Conservation (phyloP, 163 green algal genomes). For the Chloromonas sp. region DNA sequence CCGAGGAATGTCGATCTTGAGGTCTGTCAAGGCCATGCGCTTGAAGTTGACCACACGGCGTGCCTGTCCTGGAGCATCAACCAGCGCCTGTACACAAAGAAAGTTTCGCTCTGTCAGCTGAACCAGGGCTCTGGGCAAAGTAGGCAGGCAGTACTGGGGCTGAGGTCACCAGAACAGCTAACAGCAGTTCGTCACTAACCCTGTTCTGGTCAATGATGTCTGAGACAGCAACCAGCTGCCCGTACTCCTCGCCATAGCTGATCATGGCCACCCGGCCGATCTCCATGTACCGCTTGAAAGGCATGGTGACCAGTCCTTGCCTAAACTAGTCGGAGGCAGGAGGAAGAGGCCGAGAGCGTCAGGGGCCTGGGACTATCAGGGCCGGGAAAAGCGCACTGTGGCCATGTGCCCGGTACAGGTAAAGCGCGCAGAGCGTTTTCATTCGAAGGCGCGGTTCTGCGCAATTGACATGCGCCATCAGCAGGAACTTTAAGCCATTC, state of each 20-base stretch:
- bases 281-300: slow-evolving; percentile 88
- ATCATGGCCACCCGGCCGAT: slow-evolving; percentile 91
- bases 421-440: no score
- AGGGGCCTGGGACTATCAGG: no score
- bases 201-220: slow-evolving; percentile 95
- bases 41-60: slow-evolving; percentile 87
- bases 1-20: slow-evolving; percentile 86
- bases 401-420: no score
- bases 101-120: background rate
- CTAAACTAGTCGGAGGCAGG: background rate
- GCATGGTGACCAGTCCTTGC: slow-evolving; percentile 50
- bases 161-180: background rate
- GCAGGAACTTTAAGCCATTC: no score
- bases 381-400: no score
- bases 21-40: slow-evolving; percentile 88
- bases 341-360: no score
- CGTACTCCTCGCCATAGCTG: slow-evolving; percentile 89
- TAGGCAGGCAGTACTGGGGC: background rate
- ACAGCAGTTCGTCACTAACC: slow-evolving; percentile 46
- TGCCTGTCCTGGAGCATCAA: slow-evolving; percentile 77
- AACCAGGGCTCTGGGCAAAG: background rate
- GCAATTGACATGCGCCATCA: no score
- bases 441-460: no score
- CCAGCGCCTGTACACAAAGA: slow-evolving; percentile 67
- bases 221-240: slow-evolving; percentile 93